Percentiles rank a stretch among this genome's conserved stretches.
These are phyloP conservation scores for Endothia cerciana DNA, from an alignment of 2,329 filamentous ascomycete genomes.

Conservation along the genomic window DNA sequence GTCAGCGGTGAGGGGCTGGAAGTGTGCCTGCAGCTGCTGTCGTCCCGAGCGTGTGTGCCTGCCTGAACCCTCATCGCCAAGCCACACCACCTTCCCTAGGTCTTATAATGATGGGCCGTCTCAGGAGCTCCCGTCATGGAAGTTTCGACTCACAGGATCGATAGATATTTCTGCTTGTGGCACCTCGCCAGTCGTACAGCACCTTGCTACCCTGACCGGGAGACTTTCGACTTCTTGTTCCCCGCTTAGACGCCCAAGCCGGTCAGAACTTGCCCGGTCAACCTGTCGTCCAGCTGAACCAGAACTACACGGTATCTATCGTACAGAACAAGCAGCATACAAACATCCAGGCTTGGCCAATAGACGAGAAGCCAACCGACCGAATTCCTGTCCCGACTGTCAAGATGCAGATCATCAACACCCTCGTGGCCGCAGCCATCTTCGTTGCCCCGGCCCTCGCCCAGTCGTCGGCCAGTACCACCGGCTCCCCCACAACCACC, in stretches of 20 bases:
- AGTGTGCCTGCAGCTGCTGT: not conserved
- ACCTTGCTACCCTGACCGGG: not conserved
- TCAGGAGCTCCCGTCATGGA: not conserved
- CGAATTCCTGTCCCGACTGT: not conserved
- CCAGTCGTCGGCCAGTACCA: slow-evolving; percentile 21
- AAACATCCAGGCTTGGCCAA: not conserved
- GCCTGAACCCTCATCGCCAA: not conserved
- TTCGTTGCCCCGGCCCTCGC: slow-evolving; percentile 15
- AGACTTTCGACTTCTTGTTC: not conserved
- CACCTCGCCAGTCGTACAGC: not conserved
- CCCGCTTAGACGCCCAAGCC: not conserved
- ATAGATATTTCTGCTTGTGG: too few relatives aligned
- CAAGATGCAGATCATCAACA: slow-evolving; percentile 22
- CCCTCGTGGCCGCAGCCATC: slow-evolving; percentile 16
- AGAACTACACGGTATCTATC: not conserved
- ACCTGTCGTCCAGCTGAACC: not conserved
- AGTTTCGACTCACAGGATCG: not conserved
- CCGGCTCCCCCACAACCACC: not conserved
- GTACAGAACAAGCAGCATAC: not conserved
- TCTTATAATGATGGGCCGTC: not conserved
- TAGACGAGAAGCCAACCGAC: not conserved
- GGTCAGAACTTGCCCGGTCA: not conserved
- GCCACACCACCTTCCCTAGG: not conserved
- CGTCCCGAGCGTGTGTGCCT: not conserved
- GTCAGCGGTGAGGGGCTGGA: not conserved